Percentiles rank a stretch among this genome's conserved stretches.
These are phyloP conservation scores for Verticillium nonalfalfae DNA, from an alignment of 2,329 filamentous ascomycete genomes.

Conservation along the genomic window DNA sequence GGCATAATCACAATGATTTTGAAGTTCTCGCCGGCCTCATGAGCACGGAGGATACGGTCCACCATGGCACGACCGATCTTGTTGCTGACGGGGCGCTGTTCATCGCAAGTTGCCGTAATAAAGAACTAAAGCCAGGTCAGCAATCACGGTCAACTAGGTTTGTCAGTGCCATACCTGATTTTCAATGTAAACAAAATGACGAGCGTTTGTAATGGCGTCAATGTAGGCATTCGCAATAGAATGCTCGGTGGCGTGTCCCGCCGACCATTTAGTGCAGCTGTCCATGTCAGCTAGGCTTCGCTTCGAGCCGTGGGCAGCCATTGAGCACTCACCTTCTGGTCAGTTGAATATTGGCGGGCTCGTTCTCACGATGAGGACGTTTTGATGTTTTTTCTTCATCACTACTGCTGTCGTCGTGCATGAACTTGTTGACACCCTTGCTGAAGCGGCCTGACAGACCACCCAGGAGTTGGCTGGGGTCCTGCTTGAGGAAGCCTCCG, in stretches of 20 bases:
- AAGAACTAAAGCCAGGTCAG: slow-evolving; percentile 54
- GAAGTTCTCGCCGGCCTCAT: slow-evolving; percentile 58
- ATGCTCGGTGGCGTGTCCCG: slow-evolving; percentile 52
- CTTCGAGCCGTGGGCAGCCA: background rate
- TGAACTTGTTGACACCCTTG: slow-evolving; percentile 29
- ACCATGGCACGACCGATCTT: slow-evolving; percentile 75
- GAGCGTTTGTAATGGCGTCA: slow-evolving; percentile 59
- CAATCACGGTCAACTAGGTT: background rate
- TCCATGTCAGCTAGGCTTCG: slow-evolving; percentile 3
- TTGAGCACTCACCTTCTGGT: slow-evolving; percentile 35
- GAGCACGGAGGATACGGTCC: slow-evolving; percentile 67
- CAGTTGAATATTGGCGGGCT: slow-evolving; percentile 39
- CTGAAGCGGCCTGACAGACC: slow-evolving; percentile 37
- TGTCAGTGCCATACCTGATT: slow-evolving; percentile 45
- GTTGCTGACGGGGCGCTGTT: slow-evolving; percentile 69
- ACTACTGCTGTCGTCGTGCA: slow-evolving; percentile 24
- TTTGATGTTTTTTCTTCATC: slow-evolving; percentile 10
- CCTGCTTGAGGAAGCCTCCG: slow-evolving; percentile 13
- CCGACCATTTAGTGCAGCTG: slow-evolving; percentile 45
- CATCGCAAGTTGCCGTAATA: slow-evolving; percentile 70
- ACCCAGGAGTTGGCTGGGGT: slow-evolving; percentile 29
- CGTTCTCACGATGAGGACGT: slow-evolving; percentile 12
- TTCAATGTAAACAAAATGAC: slow-evolving; percentile 75
- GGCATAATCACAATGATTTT: slow-evolving; percentile 75
- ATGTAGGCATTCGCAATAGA: slow-evolving; percentile 85